These are phyloP conservation scores for Aspergillus oerlinghausenensis DNA, from an alignment of 2,329 filamentous ascomycete genomes.

Conservation along the genomic window DNA sequence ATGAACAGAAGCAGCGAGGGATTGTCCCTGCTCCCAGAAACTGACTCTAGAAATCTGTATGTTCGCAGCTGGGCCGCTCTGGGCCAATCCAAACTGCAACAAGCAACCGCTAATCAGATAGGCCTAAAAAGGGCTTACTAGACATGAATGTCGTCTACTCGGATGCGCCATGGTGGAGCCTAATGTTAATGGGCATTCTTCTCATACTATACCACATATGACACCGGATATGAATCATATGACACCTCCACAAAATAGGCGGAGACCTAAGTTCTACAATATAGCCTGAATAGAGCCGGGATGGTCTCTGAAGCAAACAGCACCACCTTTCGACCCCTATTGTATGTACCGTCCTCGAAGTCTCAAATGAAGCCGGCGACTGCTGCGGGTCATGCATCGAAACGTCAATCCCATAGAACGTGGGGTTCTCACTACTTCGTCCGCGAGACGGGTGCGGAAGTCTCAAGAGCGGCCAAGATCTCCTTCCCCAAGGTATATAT, in stretches of 20 bases:
- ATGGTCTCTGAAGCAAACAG: background rate
- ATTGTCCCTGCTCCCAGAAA: background rate
- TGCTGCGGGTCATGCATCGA: background rate
- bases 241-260: background rate
- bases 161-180: background rate
- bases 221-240: background rate
- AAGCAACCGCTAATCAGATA: conserved; percentile 7
- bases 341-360: background rate
- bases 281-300: background rate
- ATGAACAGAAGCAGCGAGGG: background rate
- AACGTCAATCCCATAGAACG: background rate
- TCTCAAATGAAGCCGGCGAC: background rate
- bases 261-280: background rate
- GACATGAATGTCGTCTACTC: background rate
- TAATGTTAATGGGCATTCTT: background rate
- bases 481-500: conserved; percentile 57
- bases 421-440: conserved; percentile 23
- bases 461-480: conserved; percentile 55
- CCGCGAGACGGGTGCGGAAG: conserved; percentile 23
- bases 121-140: background rate
- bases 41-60: background rate
- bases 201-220: background rate
- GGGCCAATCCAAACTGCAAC: conserved; percentile 5
- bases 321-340: background rate
- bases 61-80: background rate